Evolutionary conservation across 306 rosid genomes (phyloP), one percentile per base, ranked within the genome.

Genomic region (Castanospermum australe): DNA sequence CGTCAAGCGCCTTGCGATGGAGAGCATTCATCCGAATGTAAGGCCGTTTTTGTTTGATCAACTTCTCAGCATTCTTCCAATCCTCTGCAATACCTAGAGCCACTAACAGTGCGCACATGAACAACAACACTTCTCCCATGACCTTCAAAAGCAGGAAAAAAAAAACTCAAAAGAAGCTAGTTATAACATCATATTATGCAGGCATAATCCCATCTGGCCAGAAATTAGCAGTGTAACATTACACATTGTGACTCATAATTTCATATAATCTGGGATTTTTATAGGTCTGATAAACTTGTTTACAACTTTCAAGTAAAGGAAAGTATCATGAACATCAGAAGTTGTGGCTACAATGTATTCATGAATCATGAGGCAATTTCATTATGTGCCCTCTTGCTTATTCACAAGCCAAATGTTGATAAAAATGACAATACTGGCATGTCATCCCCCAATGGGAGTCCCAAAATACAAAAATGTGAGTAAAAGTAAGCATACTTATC

Each of bases 51-150:
- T 90, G 90, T 70, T 79, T 88, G 63, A 90, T 88, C 79, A 92
- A 55, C 84, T 84, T 91, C 88, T 95, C 99, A 6, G 99, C 98
- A 51, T 55, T 76, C 79, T 95, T 92, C 99, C 99, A 95, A 81
- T 95, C 97, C 21, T 95, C 97, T 42, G 85, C 82, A 60, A 82
- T 78, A 17, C 98, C 99, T 18, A 91, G 87, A 80, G 92, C 92
- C 70, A 95, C 99, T 68, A 95, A 73, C 78, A 90, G 76, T 10
- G 99, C 99, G 76, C 99, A 95, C 91, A 92, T 87, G n/a, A 18
- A 95, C 91, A 41, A 97, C 96, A 39, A 95, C 97, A 79, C 99
- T 95, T 88, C 98, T 87, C 71, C 99, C 99, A 81, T 92, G 99
- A 57, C 99, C 99, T 92, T 62, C 10, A 79, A 61, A 77, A n/a